Evolutionary conservation across 371 early-diverging fungal genomes (phyloP).

Genomic region (Encephalitozoon intestinalis): DNA sequence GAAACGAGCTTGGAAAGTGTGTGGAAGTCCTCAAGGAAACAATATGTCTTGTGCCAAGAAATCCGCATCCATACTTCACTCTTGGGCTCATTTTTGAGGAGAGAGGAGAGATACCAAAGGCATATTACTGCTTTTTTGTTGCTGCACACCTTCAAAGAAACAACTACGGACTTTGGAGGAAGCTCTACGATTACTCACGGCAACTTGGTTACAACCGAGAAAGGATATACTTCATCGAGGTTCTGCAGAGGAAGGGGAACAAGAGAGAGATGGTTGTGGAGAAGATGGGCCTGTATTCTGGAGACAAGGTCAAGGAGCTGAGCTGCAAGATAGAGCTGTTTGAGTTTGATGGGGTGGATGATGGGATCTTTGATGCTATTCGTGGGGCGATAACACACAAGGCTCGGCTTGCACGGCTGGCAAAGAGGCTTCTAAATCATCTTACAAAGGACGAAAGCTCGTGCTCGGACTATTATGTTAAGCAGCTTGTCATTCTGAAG

Average conservation of each 20-base stretch:
- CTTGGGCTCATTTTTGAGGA: conserved; percentile 81
- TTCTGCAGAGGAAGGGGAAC: conserved; percentile 40
- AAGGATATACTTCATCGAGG: conserved; percentile 55
- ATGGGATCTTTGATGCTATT: conserved; percentile 48
- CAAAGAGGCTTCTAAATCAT: conserved; percentile 20
- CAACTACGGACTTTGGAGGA: conserved; percentile 73
- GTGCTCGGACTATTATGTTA: conserved; percentile 32
- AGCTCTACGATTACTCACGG: conserved; percentile 61
- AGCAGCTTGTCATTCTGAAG: conserved; percentile 19
- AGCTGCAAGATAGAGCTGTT: conserved; percentile 49
- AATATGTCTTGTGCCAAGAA: conserved; percentile 41
- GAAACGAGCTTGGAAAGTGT: conserved; percentile 37
- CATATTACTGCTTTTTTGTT: conserved; percentile 70
- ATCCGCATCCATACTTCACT: conserved; percentile 53
- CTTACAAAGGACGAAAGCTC: conserved; percentile 13
- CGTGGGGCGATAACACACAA: conserved; percentile 35
- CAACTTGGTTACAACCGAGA: conserved; percentile 41
- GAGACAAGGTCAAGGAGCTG: conserved; percentile 39
- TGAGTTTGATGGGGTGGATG: conserved; percentile 44
- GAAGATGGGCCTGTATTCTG: conserved; percentile 25
- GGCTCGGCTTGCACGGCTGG: conserved; percentile 7
- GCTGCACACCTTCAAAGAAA: conserved; percentile 75
- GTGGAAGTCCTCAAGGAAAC: conserved; percentile 46
- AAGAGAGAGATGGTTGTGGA: conserved; percentile 40
- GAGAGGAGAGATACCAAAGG: conserved; percentile 67